Evolutionary conservation across 202 grass and related monocot genomes (phyloP).

Genomic region (Alloteropsis angusta): DNA sequence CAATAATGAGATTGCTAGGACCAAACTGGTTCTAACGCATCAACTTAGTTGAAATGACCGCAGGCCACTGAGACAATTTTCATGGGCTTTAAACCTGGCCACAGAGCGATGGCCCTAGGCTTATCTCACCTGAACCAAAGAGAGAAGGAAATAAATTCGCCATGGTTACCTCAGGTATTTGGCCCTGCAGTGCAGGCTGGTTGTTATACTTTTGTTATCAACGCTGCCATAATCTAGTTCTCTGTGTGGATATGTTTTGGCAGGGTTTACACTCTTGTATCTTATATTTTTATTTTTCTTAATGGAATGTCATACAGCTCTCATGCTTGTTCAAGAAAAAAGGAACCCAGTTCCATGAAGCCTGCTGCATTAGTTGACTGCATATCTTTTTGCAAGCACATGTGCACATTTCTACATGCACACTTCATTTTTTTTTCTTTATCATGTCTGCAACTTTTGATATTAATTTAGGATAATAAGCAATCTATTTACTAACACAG

Average conservation of each 20-base stretch:
- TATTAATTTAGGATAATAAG: not conserved
- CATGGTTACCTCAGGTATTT: no score
- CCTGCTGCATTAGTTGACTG: not conserved
- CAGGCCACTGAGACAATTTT: not conserved
- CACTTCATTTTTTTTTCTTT: not conserved
- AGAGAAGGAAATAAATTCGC: no score
- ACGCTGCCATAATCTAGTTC: no score
- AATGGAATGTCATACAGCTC: no score
- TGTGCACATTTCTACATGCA: not conserved
- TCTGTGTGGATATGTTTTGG: no score
- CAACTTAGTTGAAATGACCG: not conserved
- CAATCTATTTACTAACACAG: not conserved
- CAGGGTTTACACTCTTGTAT: no score
- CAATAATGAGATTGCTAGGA: not conserved
- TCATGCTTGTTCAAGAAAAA: no score
- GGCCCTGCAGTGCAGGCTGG: no score
- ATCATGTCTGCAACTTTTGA: not conserved
- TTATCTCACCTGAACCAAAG: not conserved
- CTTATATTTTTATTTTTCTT: no score
- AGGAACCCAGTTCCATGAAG: not conserved
- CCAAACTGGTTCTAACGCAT: not conserved
- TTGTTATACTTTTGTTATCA: no score
- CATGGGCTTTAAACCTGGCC: not conserved
- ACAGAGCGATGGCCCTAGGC: not conserved
- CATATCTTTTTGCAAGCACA: not conserved